Conservation (phyloP, 768 basidiomycete species). For the Trametes punicea region DNA sequence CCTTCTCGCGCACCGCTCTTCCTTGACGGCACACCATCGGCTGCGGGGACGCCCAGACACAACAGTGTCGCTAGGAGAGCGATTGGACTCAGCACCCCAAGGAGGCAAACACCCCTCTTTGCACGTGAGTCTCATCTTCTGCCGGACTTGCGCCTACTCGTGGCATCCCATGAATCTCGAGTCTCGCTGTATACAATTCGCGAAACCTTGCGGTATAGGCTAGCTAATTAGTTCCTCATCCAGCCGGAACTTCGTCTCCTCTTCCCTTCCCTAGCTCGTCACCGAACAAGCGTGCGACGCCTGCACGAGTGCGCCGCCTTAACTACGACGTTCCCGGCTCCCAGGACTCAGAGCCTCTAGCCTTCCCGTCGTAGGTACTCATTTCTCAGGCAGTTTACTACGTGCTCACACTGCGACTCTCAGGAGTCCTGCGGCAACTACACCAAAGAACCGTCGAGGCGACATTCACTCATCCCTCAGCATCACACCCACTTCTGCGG, state of each 20-base stretch:
- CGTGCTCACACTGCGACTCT: background rate
- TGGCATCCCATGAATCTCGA: no score
- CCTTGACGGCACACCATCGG: slow-evolving; percentile 30
- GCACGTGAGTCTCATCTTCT: slow-evolving; percentile 20
- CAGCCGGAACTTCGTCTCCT: slow-evolving; percentile 60
- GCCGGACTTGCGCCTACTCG: no score
- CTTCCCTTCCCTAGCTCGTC: slow-evolving; percentile 64
- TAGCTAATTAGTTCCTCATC: background rate
- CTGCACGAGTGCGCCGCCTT: slow-evolving; percentile 12
- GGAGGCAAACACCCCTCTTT: slow-evolving; percentile 26
- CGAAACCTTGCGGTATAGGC: no score
- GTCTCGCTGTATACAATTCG: no score
- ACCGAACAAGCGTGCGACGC: slow-evolving; percentile 40
- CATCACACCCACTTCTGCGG: slow-evolving; percentile 46
- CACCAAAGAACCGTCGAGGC: slow-evolving; percentile 75
- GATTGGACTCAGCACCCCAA: slow-evolving; percentile 28
- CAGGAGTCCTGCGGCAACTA: slow-evolving; percentile 55
- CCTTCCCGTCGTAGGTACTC: slow-evolving; percentile 70
- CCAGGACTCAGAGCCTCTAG: slow-evolving; percentile 57
- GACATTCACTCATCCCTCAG: slow-evolving; percentile 86
- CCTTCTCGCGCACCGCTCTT: slow-evolving; percentile 31
- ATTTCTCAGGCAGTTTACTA: no score
- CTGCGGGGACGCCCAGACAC: slow-evolving; percentile 26
- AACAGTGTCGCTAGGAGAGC: slow-evolving; percentile 28
- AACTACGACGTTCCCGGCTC: slow-evolving; percentile 26